A percentile compares a stretch with the other conserved stretches of the same genome.
Conservation (phyloP, 169 alveolate genomes). For the Blepharisma undulans region DNA sequence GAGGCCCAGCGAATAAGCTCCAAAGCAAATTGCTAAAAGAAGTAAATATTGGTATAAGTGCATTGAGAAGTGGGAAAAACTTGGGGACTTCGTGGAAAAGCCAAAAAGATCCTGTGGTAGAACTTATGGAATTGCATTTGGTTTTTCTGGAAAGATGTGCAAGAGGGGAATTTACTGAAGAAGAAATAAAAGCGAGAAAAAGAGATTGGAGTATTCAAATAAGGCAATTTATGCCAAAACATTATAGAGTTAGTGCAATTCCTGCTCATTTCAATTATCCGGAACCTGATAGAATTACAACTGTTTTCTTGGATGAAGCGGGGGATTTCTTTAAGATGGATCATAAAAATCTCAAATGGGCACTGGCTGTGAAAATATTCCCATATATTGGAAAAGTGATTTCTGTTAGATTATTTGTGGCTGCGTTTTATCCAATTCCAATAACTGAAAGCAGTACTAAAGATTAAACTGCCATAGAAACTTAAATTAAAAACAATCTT, state of each 20-base stretch:
- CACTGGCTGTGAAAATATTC: conserved; percentile 19
- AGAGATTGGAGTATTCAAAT: not conserved
- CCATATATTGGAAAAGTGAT: conserved; percentile 21
- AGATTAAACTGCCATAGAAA: not conserved
- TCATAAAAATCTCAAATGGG: conserved; percentile 34
- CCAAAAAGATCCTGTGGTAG: not conserved
- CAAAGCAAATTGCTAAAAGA: conserved; percentile 17
- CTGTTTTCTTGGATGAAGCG: conserved; percentile 26
- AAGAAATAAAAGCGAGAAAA: not conserved
- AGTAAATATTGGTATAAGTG: conserved; percentile 26
- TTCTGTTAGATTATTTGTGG: conserved; percentile 13
- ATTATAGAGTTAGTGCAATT: conserved; percentile 20
- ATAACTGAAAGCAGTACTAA: not conserved
- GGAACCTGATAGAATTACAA: conserved; percentile 31
- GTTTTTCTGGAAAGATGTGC: not conserved
- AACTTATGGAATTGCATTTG: conserved; percentile 15
- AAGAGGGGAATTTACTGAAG: not conserved
- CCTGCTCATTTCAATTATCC: conserved; percentile 39
- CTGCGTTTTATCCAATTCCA: conserved; percentile 32
- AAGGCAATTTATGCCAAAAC: conserved; percentile 28
- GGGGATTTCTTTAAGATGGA: not conserved
- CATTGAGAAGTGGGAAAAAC: conserved; percentile 36
- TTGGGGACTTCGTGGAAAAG: conserved; percentile 34
- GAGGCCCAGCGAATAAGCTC: not conserved
- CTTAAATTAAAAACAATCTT: too few relatives aligned